Evolutionary conservation across 768 basidiomycete genomes (phyloP), one percentile per base, ranked within the genome.

Genomic region (Terana coerulea): DNA sequence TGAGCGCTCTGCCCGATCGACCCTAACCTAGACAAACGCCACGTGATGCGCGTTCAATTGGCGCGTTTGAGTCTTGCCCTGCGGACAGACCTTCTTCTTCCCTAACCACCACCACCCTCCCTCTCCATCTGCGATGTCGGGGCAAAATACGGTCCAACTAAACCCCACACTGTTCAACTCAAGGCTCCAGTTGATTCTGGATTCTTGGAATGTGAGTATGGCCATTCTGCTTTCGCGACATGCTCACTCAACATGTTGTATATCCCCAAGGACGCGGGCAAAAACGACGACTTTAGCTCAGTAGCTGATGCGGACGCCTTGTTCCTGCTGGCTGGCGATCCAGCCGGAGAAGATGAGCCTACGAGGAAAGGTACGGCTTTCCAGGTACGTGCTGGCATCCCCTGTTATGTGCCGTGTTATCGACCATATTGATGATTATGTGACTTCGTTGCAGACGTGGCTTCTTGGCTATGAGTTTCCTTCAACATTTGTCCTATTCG

Each of bases 381-480:
- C 54, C 95, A 98, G 74, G 95, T 92, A 55, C 53, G 81, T 64
- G 26, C 22, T 30, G 53, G 41, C 31, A 24, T 17, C 19, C 36
- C 22, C 19, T 30, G 9, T n/a, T 30, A 19, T 17, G 17, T 12
- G 28, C 29, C 48, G 17, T 49, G 30, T 46, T 41, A 43, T 54
- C 56, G 58, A 62, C 36, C 61, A 26, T 47, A 34, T 17, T 61
- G 53, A 58, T 55, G 56, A 49, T 43, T 26, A 41, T 44, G 52
- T 30, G 30, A 21, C 25, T 42, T 42, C 33, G 22, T 15, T 58
- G 8, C 19, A 97, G 95, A 95, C 94, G 64, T 97, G 94, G 91
- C 76, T 99, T 15, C 79, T 98, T 33, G 95, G 95, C 12, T 98
- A 94, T 68, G 95, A 99, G 69, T 98, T 98, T 64, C 97, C 95